These are phyloP conservation scores for Lasiodiplodia theobromae DNA, from an alignment of 2,329 filamentous ascomycete species.

Conservation along the genomic window DNA sequence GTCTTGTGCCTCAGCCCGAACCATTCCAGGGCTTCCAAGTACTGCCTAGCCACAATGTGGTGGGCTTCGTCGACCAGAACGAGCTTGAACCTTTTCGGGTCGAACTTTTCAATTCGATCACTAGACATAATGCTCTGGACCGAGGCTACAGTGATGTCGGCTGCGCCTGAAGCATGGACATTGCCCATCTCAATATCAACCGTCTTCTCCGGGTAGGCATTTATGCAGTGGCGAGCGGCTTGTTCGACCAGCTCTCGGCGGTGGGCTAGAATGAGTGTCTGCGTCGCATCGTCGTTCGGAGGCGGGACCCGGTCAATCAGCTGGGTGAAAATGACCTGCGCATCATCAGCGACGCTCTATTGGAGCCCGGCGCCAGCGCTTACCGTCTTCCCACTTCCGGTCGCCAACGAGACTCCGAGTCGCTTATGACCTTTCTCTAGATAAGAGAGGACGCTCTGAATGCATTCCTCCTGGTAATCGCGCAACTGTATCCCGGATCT, in stretches of 20 bases:
- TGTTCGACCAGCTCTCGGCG: slow-evolving; percentile 94
- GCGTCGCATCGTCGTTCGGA: slow-evolving; percentile 64
- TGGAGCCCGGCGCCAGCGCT: slow-evolving; percentile 34
- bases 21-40: slow-evolving; percentile 77
- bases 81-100: slow-evolving; percentile 82
- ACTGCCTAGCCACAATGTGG: slow-evolving; percentile 87
- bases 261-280: slow-evolving; percentile 91
- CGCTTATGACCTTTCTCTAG: slow-evolving; percentile 76
- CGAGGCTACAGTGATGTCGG: slow-evolving; percentile 94
- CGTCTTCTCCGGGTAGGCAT: slow-evolving; percentile 78
- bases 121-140: slow-evolving; percentile 82
- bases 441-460: slow-evolving; percentile 77
- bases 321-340: slow-evolving; percentile 91
- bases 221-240: slow-evolving; percentile 82
- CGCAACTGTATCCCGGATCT: slow-evolving; percentile 66
- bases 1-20: slow-evolving; percentile 71
- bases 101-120: slow-evolving; percentile 80
- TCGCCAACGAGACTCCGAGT: slow-evolving; percentile 84
- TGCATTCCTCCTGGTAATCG: slow-evolving; percentile 90
- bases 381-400: slow-evolving; percentile 88
- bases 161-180: slow-evolving; percentile 75
- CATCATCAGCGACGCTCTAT: slow-evolving; percentile 20
- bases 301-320: slow-evolving; percentile 79
- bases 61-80: slow-evolving; percentile 96
- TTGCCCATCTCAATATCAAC: slow-evolving; percentile 94